Conservation (phyloP, 257 asterid genomes). For the Gentiana straminea region DNA sequence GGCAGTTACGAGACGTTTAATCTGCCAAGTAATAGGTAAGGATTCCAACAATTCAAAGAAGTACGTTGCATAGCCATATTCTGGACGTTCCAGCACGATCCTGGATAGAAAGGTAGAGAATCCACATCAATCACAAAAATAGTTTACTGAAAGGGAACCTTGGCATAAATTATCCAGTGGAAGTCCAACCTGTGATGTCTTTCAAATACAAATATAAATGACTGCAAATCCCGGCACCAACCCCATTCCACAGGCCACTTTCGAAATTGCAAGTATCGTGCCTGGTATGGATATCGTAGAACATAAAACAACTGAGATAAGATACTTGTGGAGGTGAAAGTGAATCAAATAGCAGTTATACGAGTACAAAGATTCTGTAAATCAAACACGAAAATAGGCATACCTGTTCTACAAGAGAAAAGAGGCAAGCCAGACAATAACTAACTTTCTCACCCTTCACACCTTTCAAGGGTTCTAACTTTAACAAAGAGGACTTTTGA, state of each 20-base stretch:
- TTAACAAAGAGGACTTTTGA: constrained; percentile 50
- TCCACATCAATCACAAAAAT: neutral
- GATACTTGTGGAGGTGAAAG: neutral
- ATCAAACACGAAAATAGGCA: constrained; percentile 3
- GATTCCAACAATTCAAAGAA: constrained; percentile 64
- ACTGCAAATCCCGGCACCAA: constrained; percentile 92
- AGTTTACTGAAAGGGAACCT: constrained; percentile 1
- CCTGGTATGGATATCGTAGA: constrained; percentile 29
- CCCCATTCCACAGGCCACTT: constrained; percentile 99
- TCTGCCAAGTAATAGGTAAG: constrained; percentile 66
- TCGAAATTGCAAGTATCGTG: constrained; percentile 57
- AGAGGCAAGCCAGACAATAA: constrained; percentile 79
- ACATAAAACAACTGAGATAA: neutral
- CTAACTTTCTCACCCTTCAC: constrained; percentile 52
- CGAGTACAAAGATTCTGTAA: neutral
- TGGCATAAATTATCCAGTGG: constrained; percentile 4
- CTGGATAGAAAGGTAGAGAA: constrained; percentile 30
- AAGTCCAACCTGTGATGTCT: constrained; percentile 68
- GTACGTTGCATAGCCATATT: constrained; percentile 92
- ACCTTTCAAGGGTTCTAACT: constrained; percentile 34
- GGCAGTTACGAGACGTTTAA: constrained; percentile 63
- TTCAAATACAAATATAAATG: constrained; percentile 85
- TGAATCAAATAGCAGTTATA: neutral
- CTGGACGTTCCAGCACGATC: constrained; percentile 98
- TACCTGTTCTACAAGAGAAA: constrained; percentile 96